Evolutionary conservation across 2,329 filamentous ascomycete genomes (phyloP).

Genomic region (Aureobasidium sp.): DNA sequence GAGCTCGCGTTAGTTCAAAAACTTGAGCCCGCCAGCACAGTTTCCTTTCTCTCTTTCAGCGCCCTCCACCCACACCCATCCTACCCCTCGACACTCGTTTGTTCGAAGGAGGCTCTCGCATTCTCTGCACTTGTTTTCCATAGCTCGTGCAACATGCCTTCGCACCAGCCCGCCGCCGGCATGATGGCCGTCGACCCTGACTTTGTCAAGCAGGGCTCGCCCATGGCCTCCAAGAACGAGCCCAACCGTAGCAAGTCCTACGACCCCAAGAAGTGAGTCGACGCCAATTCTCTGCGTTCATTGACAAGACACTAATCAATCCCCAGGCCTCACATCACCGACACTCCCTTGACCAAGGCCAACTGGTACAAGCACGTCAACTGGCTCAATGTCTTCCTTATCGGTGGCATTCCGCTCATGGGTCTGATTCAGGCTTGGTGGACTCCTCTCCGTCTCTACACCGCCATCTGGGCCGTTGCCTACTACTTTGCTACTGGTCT

Average conservation of each 20-base stretch:
- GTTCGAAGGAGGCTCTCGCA: slow-evolving; percentile 14
- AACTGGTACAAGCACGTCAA: slow-evolving; percentile 94
- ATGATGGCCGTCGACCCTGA: slow-evolving; percentile 44
- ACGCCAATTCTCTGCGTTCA: not conserved
- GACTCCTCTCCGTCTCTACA: slow-evolving; percentile 67
- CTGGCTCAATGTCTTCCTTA: slow-evolving; percentile 82
- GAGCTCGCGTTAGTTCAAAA: slow-evolving; percentile 12
- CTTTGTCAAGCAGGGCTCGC: slow-evolving; percentile 36
- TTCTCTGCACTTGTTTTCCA: not conserved
- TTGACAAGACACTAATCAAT: not conserved
- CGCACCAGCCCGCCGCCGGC: slow-evolving; percentile 44
- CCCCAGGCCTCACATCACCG: slow-evolving; percentile 65
- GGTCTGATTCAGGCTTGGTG: slow-evolving; percentile 70
- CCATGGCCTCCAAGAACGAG: slow-evolving; percentile 44
- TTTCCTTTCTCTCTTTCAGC: slow-evolving; percentile 7
- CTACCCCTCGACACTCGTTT: slow-evolving; percentile 14
- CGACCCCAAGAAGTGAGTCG: slow-evolving; percentile 55
- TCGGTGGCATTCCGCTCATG: slow-evolving; percentile 66
- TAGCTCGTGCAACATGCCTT: slow-evolving; percentile 38
- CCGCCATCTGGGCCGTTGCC: slow-evolving; percentile 62
- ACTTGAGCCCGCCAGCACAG: slow-evolving; percentile 4
- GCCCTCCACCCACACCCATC: not conserved
- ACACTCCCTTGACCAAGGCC: slow-evolving; percentile 67
- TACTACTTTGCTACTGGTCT: slow-evolving; percentile 73
- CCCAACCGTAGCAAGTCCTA: slow-evolving; percentile 47